Base-by-base conservation (phyloP, 768 basidiomycete species). In the Boletus vermiculosoides region DNA sequence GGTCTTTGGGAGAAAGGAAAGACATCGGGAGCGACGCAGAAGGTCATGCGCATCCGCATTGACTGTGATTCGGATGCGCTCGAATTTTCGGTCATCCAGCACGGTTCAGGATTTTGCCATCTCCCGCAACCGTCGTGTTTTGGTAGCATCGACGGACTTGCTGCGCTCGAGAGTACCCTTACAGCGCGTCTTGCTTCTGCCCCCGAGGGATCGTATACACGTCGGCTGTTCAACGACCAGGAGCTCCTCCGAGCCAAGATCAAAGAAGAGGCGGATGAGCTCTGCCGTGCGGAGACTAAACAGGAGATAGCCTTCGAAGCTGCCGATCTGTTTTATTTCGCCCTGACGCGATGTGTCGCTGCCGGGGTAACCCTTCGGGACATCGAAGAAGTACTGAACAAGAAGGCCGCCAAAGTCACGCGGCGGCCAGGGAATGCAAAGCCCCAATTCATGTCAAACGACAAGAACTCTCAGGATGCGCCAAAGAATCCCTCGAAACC, bases 1-100 rank as follows among this genome's bases (percentile, higher is more conserved):
- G 95, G 95, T 16, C 76, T 98, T 33, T 99, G 97, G 97, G 79
- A 90, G 50, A 99, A 99, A 70, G 97, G 97, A 16, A 95, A 93
- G 75, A 95, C 94, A 0, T 95, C 93, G 16, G 96, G 96, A 15
- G 89, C 96, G 16, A 92, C 89, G 4, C 97, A 99, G 66, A 84
- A 91, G 18, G 83, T 99, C 54, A 75, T 92, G 31, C 80, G 82
- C 63, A 92, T 99, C 65, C 83, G 85, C 30, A 69, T 85, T 22
- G 97, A 99, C 72, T 99, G 97, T 71, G 97, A 99, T 74, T 82
- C 82, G 3, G 97, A 99, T 73, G 84, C 92, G 45, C 79, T 99
- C 57, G 88, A 97, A 70, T 96, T 95, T 76, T 83, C 83, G 46
- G 95, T 98, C 55, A 75, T 91, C 34, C 96, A 94, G 71, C 85